Percentiles rank a stretch among this genome's conserved stretches.
Evolutionary conservation across 306 rosid species (phyloP).

Genomic region (Mucuna pruriens): DNA sequence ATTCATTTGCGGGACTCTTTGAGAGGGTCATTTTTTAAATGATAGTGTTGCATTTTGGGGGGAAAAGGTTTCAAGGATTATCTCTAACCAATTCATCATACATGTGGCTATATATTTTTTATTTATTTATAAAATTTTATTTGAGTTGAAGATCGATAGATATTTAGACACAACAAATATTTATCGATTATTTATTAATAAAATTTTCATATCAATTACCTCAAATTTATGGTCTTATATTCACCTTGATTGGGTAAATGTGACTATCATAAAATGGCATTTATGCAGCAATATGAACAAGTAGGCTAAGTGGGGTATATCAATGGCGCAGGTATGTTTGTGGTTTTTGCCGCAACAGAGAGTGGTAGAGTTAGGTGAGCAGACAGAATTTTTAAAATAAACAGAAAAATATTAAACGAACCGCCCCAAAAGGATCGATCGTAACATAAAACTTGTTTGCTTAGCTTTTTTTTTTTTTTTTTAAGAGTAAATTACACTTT

Average conservation of each 20-base stretch:
- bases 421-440: background rate
- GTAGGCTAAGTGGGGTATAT: constrained; percentile 23
- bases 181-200: too few species aligned
- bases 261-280: background rate
- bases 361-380: constrained; percentile 29
- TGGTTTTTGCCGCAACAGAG: constrained; percentile 14
- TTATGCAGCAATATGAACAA: background rate
- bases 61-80: background rate
- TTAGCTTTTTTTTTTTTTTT: too few species aligned
- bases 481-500: too few species aligned
- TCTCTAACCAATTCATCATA: background rate
- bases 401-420: background rate
- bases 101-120: too few species aligned
- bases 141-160: too few species aligned
- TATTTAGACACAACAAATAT: too few species aligned
- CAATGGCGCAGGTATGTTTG: constrained; percentile 12
- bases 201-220: too few species aligned
- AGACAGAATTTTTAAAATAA: background rate
- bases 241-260: too few species aligned
- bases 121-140: too few species aligned
- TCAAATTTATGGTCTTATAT: too few species aligned
- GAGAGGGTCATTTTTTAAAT: background rate
- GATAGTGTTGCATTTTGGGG: background rate
- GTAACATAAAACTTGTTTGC: background rate
- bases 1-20: background rate